Evolutionary conservation across 108 stramenopile genomes (phyloP), one percentile per base, ranked within the genome.

Genomic region (Mediolabrus comicus): DNA sequence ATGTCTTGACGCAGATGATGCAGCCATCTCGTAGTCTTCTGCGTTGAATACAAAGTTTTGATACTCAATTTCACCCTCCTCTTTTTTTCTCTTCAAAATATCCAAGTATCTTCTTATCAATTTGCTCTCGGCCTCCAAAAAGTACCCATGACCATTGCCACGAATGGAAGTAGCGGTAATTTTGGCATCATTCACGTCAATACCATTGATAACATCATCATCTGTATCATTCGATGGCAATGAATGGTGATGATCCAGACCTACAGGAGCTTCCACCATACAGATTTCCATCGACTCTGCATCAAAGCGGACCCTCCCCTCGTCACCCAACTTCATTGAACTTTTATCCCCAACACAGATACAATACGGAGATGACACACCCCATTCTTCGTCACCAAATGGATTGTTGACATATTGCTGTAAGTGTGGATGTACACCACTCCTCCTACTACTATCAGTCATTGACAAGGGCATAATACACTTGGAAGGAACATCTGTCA

Each of bases 311-410:
- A 24, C 35, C 22, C 30, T 49, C 3, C 12, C 52, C 7, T 33
- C 27, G 4, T 57, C 36, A 22, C 17, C 38, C 39, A 53, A 29
- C 31, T 68, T 65, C 29, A 81, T 60, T 11, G 35, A 30, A 19
- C 75, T 79, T 27, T 32, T 41, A 59, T 84, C 85, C 3, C 87
- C 91, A 53, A 92, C 74, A 62, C 91, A 92, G 17, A 90, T 61
- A 56, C 91, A 92, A 68, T 83, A 89, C 0, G 60, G 60, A 10
- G 75, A 77, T 14, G 29, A 30, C 13, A 57, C 46, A 17, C 78
- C 78, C 56, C 53, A 52, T 0, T 69, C 72, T 13, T 70, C 73
- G 52, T 79, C 78, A 19, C 67, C 67, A 30, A 79, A 69, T 49
- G 62, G 68, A 64, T 78, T 78, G 27, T 61, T 49, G 6, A 65